Conservation (phyloP, 2,329 filamentous ascomycete genomes). For the Arthroderma sp. region DNA sequence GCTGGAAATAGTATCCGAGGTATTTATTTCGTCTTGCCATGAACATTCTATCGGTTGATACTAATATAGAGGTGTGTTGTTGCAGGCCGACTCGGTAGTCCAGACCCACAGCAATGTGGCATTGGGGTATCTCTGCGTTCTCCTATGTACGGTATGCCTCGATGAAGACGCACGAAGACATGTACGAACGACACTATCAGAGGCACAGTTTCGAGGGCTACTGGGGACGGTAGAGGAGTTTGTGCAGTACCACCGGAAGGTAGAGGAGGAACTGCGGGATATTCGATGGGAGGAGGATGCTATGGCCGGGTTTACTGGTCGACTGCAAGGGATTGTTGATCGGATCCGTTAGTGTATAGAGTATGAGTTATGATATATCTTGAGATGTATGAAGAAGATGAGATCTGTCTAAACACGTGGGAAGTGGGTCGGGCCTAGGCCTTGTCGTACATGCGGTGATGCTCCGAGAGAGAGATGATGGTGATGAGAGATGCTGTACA, state of each 20-base stretch:
- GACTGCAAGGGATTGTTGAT: conserved; percentile 41
- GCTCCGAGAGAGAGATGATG: not conserved
- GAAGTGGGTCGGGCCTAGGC: not conserved
- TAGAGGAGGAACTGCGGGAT: conserved; percentile 36
- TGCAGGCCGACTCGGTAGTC: conserved; percentile 42
- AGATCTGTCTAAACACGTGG: too few relatives aligned
- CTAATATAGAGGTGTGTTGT: not conserved
- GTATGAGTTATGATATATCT: not conserved
- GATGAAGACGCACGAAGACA: conserved; percentile 32
- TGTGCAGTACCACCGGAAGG: conserved; percentile 44
- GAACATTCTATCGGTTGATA: conserved; percentile 5
- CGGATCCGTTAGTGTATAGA: conserved; percentile 21
- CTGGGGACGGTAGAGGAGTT: conserved; percentile 50
- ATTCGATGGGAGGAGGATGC: conserved; percentile 36
- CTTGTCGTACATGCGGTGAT: not conserved
- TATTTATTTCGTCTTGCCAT: conserved; percentile 27
- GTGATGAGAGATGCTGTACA: too few relatives aligned
- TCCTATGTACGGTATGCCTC: conserved; percentile 70
- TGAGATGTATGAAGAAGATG: not conserved
- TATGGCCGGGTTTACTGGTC: conserved; percentile 39
- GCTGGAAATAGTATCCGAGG: conserved; percentile 52
- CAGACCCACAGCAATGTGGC: conserved; percentile 70
- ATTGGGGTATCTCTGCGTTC: conserved; percentile 71
- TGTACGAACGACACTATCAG: conserved; percentile 32
- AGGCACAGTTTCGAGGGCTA: conserved; percentile 36